Base-by-base conservation (phyloP, 108 stramenopile genomes). In the Mediolabrus comicus region DNA sequence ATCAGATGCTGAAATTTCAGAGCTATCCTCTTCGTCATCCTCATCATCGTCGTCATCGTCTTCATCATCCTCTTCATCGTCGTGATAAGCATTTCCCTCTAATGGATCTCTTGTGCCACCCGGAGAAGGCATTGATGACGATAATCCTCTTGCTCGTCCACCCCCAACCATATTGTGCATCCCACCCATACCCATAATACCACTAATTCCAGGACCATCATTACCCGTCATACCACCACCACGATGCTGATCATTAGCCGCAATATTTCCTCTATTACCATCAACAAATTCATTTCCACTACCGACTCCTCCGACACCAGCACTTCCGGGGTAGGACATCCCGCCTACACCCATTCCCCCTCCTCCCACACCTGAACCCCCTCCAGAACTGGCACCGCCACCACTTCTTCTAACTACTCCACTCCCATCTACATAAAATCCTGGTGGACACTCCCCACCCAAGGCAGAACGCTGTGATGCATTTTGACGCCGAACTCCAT, bases 1-100 rank as follows among this genome's bases (percentile, higher is more conserved):
- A 61, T 97, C 97, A 6, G 88, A 90, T 13, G 84, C 86, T 8
- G 87, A 89, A 62, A 90, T 87, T 75, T 92, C 92, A 14, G 88
- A 86, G 54, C 79, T 83, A 10, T 91, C 90, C 39, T 92, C 91
- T 13, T 92, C 92, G n/a, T 92, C 91, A 13, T 90, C 91, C 3
- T 87, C 90, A 2, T 88, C 85, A 11, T 81, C 80, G 0, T 83
- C 80, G 19, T 86, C 89, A 14, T 87, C 86, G 25, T 72, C 83
- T 14, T 70, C 76, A 9, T 54, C 75, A n/a, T 71, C 80, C 2
- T 69, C 71, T 4, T 64, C 71, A 3, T 65, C 72, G 1, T 73
- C 72, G 8, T 58, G 62, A 49, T 49, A 49, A 8, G 34, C 30
- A 64, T 38, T 34, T 51, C 12, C 31, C n/a, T 16, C 46, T 59